These are phyloP conservation scores for Begonia fuchsioides DNA, from an alignment of 306 rosid species.

Conservation along the genomic window DNA sequence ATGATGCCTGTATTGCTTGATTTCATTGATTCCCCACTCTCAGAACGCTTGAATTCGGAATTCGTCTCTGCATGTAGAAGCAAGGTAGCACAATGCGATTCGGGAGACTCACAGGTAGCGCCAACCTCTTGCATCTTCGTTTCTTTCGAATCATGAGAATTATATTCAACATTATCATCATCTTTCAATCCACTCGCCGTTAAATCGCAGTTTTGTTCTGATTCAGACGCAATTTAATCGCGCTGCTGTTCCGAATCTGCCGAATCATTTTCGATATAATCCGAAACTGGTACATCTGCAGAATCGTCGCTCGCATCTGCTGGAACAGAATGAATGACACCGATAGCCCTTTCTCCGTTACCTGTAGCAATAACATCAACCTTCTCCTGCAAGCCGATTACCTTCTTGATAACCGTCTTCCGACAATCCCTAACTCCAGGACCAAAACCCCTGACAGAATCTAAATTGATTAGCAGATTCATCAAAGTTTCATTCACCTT, in stretches of 20 bases:
- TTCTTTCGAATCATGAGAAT: no score
- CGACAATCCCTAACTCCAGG: conserved; percentile 43
- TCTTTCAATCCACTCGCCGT: neutral
- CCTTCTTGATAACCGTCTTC: conserved; percentile 37
- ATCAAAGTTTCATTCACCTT: conserved; percentile 41
- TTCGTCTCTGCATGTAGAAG: no score
- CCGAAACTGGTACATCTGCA: neutral
- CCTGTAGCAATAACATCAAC: conserved; percentile 28
- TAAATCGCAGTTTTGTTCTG: neutral
- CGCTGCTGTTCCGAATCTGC: neutral
- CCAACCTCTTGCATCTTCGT: no score
- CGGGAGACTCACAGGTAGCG: no score
- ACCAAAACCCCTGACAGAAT: conserved; percentile 38
- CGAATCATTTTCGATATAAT: neutral
- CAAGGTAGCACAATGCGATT: no score
- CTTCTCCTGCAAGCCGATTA: conserved; percentile 49
- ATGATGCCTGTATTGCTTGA: no score
- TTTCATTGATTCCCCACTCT: no score
- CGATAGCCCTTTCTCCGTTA: neutral
- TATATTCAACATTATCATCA: neutral
- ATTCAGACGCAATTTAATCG: neutral
- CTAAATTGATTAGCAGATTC: conserved; percentile 52
- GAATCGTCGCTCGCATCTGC: neutral
- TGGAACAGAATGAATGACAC: neutral
- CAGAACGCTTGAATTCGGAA: no score